Evolutionary conservation across 2,329 filamentous ascomycete genomes (phyloP).

Genomic region (Penicillium digitatum): DNA sequence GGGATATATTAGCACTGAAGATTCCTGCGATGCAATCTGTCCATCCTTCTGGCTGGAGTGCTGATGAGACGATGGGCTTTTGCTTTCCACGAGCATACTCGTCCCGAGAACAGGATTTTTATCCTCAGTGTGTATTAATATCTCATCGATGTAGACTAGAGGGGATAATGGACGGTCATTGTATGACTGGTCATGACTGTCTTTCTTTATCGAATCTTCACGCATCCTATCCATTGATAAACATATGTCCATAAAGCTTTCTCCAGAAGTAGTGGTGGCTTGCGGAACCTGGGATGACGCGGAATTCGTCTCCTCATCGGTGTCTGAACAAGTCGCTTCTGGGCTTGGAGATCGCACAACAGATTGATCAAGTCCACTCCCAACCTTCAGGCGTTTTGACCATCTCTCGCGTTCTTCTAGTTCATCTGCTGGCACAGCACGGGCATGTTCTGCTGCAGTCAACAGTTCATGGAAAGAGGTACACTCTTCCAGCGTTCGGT

Average conservation of each 20-base stretch:
- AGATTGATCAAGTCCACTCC: constrained; percentile 40
- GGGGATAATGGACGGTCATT: background rate
- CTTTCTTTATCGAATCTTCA: background rate
- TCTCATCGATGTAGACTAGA: constrained; percentile 23
- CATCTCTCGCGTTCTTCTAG: constrained; percentile 61
- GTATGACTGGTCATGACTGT: background rate
- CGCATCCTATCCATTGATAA: background rate
- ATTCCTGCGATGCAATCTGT: background rate
- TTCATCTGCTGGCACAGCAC: constrained; percentile 48
- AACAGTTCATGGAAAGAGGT: constrained; percentile 69
- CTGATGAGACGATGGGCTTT: constrained; percentile 21
- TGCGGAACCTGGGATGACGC: background rate
- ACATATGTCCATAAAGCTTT: background rate
- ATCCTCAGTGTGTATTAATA: background rate
- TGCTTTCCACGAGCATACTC: constrained; percentile 19
- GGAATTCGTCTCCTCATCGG: constrained; percentile 1
- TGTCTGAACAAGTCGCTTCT: constrained; percentile 20
- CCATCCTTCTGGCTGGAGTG: constrained; percentile 7
- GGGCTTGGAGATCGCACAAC: constrained; percentile 25
- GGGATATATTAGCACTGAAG: too few species aligned
- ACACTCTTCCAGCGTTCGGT: constrained; percentile 66
- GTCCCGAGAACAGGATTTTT: background rate
- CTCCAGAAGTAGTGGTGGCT: background rate
- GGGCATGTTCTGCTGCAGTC: constrained; percentile 58
- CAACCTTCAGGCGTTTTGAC: constrained; percentile 57